Evolutionary conservation across 2,329 filamentous ascomycete species (phyloP).

Genomic region (Neophaeococcomyces mojaviensis): DNA sequence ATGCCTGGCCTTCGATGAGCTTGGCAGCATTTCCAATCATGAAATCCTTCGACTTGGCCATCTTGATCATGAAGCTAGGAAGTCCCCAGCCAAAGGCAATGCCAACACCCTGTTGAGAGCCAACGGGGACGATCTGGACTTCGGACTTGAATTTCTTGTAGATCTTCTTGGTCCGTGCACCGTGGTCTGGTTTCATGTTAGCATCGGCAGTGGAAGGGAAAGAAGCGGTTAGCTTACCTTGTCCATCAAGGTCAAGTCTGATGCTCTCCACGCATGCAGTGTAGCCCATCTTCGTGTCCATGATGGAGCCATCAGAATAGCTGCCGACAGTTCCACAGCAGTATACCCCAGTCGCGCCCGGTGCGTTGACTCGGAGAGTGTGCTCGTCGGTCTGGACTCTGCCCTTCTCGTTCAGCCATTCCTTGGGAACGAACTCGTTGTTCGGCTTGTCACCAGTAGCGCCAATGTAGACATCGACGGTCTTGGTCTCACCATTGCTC

Average conservation of each 20-base stretch:
- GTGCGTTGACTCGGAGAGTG: slow-evolving; percentile 22
- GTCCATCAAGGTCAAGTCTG: slow-evolving; percentile 20
- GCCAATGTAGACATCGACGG: slow-evolving; percentile 47
- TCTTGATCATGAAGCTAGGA: slow-evolving; percentile 31
- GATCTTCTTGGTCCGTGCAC: slow-evolving; percentile 25
- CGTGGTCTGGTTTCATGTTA: slow-evolving; percentile 16
- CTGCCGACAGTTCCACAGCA: slow-evolving; percentile 20
- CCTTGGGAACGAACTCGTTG: slow-evolving; percentile 43
- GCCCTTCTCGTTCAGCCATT: slow-evolving; percentile 39
- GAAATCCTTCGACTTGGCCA: slow-evolving; percentile 32
- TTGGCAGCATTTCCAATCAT: slow-evolving; percentile 26
- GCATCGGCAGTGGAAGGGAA: background rate
- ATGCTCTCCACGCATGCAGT: slow-evolving; percentile 19
- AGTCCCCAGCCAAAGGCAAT: slow-evolving; percentile 30
- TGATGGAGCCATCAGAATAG: slow-evolving; percentile 21
- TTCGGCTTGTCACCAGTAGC: slow-evolving; percentile 47
- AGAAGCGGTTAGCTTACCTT: slow-evolving; percentile 13
- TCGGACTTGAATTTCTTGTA: slow-evolving; percentile 28
- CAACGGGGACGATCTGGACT: slow-evolving; percentile 34
- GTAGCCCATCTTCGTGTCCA: slow-evolving; percentile 21
- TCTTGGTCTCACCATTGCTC: slow-evolving; percentile 39
- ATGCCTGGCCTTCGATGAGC: slow-evolving; percentile 22
- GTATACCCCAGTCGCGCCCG: slow-evolving; percentile 21
- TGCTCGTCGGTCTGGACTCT: slow-evolving; percentile 42
- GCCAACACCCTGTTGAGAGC: slow-evolving; percentile 32